Base-by-base conservation (phyloP, 139 green algal genomes). In the Astrephomene gubernaculifera region DNA sequence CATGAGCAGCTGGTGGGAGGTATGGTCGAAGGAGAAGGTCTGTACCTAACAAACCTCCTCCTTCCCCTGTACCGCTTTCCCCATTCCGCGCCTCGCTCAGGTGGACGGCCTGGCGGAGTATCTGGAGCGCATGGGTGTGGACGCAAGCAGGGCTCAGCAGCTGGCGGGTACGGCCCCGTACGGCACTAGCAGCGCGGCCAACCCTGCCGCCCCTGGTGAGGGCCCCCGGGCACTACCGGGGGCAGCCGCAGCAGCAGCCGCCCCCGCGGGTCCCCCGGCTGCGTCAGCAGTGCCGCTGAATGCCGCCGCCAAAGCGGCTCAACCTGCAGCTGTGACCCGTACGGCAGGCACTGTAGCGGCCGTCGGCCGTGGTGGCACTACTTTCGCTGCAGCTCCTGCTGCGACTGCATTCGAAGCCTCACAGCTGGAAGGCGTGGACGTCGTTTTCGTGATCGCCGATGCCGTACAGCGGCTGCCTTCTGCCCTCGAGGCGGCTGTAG, bases 51-150 rank as follows among this genome's bases (percentile, higher is more conserved):
- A 12, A 12, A 57, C 49, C 49, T 57, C 49, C 61, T 31, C 39
- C 61, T 41, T 41, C 8, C 8, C 9, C 35, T 21, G 25, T 71
- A 38, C 61, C 8, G 24, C 8, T 35, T 45, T 45, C 3, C 39
- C 14, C 27, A 27, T 44, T 31, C 38, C 21, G 14, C 45, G 22
- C 21, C 35, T 49, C 1, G 36, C 74, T 67, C 79, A 96, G 81
- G 81, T 93, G 22, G 67, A 94, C 44, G 91, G 96, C 24, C 88
- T 98, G 44, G 90, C 95, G 38, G 87, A 86, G 45, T 97, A 98
- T 82, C 88, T 98, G 67, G 61, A 91, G 52, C 86, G 94, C 71
- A 98, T 98, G 95, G 95, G 95, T 0, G 93, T 98, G 5, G 41
- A 88, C 93, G 71, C 72, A 76, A 12, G 82, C 65, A 43, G 63